These are phyloP conservation scores for Pichia rugopelliculosa DNA, from an alignment of 805 yeast genomes.

Conservation along the genomic window DNA sequence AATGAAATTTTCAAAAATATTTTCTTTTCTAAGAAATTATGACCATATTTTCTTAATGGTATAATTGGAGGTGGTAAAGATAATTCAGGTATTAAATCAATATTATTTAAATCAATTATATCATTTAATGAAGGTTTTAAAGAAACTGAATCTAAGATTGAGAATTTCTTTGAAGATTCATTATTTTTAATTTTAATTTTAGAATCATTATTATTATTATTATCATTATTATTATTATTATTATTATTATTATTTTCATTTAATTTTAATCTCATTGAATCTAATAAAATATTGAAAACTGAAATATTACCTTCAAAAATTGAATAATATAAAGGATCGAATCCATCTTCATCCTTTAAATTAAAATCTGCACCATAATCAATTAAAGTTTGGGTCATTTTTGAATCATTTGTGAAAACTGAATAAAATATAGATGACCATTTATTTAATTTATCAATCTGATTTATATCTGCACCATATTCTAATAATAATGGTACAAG, in stretches of 20 bases:
- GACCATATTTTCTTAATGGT: conserved; percentile 91
- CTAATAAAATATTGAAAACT: conserved; percentile 65
- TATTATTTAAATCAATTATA: conserved; percentile 26
- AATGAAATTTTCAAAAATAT: conserved; percentile 74
- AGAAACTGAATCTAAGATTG: conserved; percentile 1
- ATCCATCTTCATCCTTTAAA: conserved; percentile 70
- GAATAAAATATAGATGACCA: conserved; percentile 95
- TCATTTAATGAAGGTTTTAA: conserved; percentile 7
- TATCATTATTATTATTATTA: neutral
- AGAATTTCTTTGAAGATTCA: neutral
- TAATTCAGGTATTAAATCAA: conserved; percentile 81
- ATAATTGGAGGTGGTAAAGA: conserved; percentile 94
- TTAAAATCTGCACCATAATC: conserved; percentile 64
- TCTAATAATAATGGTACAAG: conserved; percentile 60
- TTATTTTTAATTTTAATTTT: neutral
- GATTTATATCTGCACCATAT: conserved; percentile 73
- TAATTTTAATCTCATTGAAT: conserved; percentile 12
- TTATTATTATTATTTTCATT: neutral
- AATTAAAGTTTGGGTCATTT: conserved; percentile 63
- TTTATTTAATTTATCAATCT: conserved; percentile 73
- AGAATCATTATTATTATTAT: neutral
- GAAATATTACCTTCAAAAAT: conserved; percentile 89
- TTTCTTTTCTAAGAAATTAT: conserved; percentile 86
- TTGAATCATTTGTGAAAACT: conserved; percentile 72
- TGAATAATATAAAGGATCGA: conserved; percentile 78